These are phyloP conservation scores for Colletotrichum paranaense DNA, from an alignment of 2,329 filamentous ascomycete genomes.

Conservation along the genomic window DNA sequence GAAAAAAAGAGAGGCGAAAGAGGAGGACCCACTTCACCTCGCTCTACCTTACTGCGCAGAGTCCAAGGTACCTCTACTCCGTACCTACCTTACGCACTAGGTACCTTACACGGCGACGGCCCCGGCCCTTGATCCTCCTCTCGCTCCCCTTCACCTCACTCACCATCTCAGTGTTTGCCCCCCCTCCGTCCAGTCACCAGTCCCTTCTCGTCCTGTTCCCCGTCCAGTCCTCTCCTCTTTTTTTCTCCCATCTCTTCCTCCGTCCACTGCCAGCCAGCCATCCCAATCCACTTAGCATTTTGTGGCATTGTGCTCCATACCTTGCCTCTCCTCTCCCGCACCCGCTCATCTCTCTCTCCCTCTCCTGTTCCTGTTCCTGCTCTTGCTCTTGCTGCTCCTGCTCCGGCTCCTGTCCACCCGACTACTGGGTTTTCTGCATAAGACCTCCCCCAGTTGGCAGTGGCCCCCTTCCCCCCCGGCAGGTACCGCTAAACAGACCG, in stretches of 20 bases:
- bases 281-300: background rate
- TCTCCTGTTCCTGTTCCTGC: constrained; percentile 16
- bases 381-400: constrained; percentile 15
- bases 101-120: constrained; percentile 14
- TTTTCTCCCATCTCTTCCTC: background rate
- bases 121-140: constrained; percentile 19
- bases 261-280: background rate
- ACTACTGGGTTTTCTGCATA: constrained; percentile 32
- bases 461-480: background rate
- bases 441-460: background rate
- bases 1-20: background rate
- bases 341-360: background rate
- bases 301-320: background rate
- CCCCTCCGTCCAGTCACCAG: constrained; percentile 1
- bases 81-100: too few species aligned
- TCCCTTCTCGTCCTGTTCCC: constrained; percentile 11
- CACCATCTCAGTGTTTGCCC: background rate
- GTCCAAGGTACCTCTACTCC: too few species aligned
- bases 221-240: background rate
- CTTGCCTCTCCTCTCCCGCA: background rate
- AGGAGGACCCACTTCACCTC: constrained; percentile 12
- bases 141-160: background rate
- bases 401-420: constrained; percentile 25
- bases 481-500: constrained; percentile 12
- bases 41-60: background rate